Evolutionary conservation across 2,329 filamentous ascomycete genomes (phyloP).

Genomic region (Rhytidhysteron rufulum): DNA sequence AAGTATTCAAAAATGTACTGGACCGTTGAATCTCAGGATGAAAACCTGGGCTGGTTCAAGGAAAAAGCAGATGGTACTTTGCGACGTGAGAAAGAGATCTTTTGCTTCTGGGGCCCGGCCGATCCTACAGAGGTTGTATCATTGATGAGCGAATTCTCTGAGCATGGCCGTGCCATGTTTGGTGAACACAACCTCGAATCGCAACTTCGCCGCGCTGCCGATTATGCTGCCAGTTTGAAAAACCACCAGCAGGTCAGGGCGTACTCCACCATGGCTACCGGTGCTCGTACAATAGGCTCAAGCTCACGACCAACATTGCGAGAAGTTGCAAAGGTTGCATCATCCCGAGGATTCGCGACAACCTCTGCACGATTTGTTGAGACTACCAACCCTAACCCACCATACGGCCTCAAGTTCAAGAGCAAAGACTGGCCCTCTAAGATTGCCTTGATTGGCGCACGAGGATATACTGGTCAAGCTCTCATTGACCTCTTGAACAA

Average conservation of each 20-base stretch:
- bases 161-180: constrained; percentile 80
- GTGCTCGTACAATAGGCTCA: constrained; percentile 31
- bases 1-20: constrained; percentile 87
- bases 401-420: constrained; percentile 81
- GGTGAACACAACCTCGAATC: constrained; percentile 85
- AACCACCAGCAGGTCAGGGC: constrained; percentile 61
- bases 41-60: constrained; percentile 98
- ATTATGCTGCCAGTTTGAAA: constrained; percentile 61
- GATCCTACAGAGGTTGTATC: constrained; percentile 75
- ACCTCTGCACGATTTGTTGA: constrained; percentile 35
- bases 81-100: constrained; percentile 77
- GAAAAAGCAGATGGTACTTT: constrained; percentile 94
- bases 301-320: constrained; percentile 23
- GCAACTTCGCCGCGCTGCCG: constrained; percentile 74
- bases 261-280: constrained; percentile 57
- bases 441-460: constrained; percentile 83
- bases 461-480: constrained; percentile 91
- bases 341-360: constrained; percentile 54
- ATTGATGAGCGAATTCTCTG: constrained; percentile 79
- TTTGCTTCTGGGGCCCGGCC: constrained; percentile 95
- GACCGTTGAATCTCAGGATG: constrained; percentile 95
- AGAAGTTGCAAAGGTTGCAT: constrained; percentile 21
- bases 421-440: constrained; percentile 75
- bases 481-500: constrained; percentile 81
- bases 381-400: constrained; percentile 82